Conservation (phyloP, 257 asterid species). For the Solanum bukasovii region DNA sequence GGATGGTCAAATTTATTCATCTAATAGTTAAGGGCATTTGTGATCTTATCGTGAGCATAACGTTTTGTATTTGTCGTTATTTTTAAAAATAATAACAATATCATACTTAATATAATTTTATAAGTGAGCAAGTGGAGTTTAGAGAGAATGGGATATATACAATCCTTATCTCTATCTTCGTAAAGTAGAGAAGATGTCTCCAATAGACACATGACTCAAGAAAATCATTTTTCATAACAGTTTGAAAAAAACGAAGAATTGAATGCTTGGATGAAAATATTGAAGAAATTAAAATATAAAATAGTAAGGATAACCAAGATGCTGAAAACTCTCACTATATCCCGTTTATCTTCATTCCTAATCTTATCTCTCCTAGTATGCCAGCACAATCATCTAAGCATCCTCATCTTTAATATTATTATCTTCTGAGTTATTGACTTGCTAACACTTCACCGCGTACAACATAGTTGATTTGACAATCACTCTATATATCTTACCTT, state of each 20-base stretch:
- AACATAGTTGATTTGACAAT: background rate
- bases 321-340: background rate
- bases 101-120: too few relatives aligned
- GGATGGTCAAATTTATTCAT: background rate
- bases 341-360: too few relatives aligned
- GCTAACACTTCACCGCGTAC: background rate
- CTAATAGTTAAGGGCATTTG: background rate
- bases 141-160: background rate
- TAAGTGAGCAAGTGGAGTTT: background rate
- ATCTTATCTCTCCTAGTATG: background rate
- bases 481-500: too few relatives aligned
- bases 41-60: background rate
- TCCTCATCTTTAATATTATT: background rate
- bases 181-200: background rate
- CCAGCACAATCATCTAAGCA: background rate
- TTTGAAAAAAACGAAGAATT: too few relatives aligned
- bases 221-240: too few relatives aligned
- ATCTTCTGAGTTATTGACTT: too few relatives aligned
- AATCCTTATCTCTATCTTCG: background rate
- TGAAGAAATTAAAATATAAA: background rate
- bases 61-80: background rate
- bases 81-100: background rate
- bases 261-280: background rate
- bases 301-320: background rate
- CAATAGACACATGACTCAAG: background rate